Percentiles rank a stretch among this genome's conserved stretches.
Conservation (phyloP, 2,329 filamentous ascomycete genomes). For the Penicillium sp. region DNA sequence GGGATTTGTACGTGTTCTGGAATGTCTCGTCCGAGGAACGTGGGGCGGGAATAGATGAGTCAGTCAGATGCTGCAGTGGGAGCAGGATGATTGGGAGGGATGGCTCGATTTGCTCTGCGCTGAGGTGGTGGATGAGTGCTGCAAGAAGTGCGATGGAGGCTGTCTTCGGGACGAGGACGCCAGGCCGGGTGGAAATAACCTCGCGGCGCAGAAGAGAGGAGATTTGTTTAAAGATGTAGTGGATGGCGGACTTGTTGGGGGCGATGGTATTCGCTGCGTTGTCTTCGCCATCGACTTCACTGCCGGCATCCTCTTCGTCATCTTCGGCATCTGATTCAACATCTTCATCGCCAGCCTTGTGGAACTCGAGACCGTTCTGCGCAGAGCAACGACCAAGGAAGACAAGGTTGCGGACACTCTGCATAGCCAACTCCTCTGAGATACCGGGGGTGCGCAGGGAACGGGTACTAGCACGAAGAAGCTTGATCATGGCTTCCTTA, state of each 20-base stretch:
- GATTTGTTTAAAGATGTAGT: slow-evolving; percentile 73
- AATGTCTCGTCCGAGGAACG: slow-evolving; percentile 67
- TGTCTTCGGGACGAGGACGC: slow-evolving; percentile 66
- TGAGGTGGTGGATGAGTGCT: slow-evolving; percentile 60
- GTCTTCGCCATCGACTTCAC: slow-evolving; percentile 33
- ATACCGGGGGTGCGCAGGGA: slow-evolving; percentile 60
- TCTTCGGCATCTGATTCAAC: slow-evolving; percentile 36
- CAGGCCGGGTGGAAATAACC: slow-evolving; percentile 55
- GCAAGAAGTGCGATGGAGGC: slow-evolving; percentile 70
- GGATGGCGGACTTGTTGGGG: slow-evolving; percentile 50
- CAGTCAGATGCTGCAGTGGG: slow-evolving; percentile 77
- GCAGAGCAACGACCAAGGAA: slow-evolving; percentile 68
- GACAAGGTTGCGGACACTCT: slow-evolving; percentile 73
- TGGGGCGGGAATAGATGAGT: slow-evolving; percentile 66
- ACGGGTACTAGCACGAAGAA: slow-evolving; percentile 54
- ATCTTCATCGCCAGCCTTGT: slow-evolving; percentile 39
- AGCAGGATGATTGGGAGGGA: slow-evolving; percentile 61
- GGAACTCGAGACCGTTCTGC: slow-evolving; percentile 50
- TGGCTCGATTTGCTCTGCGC: slow-evolving; percentile 53
- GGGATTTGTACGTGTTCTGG: slow-evolving; percentile 61
- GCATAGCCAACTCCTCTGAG: slow-evolving; percentile 68
- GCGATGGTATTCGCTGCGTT: slow-evolving; percentile 15
- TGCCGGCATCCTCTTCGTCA: slow-evolving; percentile 44
- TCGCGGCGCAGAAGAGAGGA: slow-evolving; percentile 75
- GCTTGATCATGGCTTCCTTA: slow-evolving; percentile 57